phyloP scores from a whole-genome alignment of 176 grass and related monocot genomes.

The Oryza nivara region DNA sequence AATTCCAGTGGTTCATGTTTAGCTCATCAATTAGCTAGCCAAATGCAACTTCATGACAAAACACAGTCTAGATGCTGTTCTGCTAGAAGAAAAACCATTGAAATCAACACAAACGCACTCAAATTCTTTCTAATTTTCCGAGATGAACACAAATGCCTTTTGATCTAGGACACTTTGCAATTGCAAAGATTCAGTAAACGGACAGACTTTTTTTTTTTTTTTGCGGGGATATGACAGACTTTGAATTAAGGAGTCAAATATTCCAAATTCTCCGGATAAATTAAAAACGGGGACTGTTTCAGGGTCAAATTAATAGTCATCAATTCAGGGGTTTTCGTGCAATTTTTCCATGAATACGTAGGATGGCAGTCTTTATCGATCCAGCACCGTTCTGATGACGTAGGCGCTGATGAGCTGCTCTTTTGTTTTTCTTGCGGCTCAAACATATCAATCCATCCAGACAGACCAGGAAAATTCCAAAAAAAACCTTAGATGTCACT shows the following conservation, averaged over 20 bases:
- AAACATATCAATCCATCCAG: not conserved
- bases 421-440: not conserved
- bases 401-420: slow-evolving; percentile 9
- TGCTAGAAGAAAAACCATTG: not conserved
- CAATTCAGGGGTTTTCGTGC: not conserved
- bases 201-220: not conserved
- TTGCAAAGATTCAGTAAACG: not conserved
- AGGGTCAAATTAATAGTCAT: not conserved
- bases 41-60: not conserved
- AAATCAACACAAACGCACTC: not conserved
- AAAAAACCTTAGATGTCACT: not conserved
- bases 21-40: not conserved
- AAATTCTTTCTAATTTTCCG: not conserved
- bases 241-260: not conserved
- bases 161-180: not conserved
- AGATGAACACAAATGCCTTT: not conserved
- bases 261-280: not conserved
- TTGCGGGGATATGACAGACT: too few species aligned
- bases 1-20: too few species aligned
- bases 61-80: not conserved
- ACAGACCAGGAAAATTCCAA: not conserved
- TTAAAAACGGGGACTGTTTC: not conserved
- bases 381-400: slow-evolving; percentile 1
- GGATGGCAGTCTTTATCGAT: not conserved
- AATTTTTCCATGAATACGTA: slow-evolving; percentile 1